phyloP scores from a whole-genome alignment of 139 green algal species.

The Trebouxia sp. region DNA sequence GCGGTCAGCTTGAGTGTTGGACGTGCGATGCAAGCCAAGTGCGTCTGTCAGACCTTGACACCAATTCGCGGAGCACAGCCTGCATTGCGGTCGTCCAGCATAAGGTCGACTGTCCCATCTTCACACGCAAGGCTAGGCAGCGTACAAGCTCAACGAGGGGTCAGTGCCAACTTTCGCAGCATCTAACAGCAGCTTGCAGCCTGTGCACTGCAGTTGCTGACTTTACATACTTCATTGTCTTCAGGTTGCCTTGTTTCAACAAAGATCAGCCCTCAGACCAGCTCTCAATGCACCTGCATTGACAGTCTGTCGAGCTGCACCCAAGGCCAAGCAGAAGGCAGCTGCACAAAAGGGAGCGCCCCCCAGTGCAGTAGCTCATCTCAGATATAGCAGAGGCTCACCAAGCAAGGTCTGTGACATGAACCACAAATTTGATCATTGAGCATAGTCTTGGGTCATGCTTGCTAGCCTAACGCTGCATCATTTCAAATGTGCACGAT shows the following conservation, averaged over 20 bases:
- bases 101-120: background rate
- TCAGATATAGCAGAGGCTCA: slow-evolving; percentile 17
- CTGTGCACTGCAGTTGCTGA: too few relatives aligned
- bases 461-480: background rate
- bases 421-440: background rate
- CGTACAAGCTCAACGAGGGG: background rate
- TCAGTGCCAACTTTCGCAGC: too few relatives aligned
- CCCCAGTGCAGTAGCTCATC: background rate
- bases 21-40: slow-evolving; percentile 3
- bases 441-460: background rate
- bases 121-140: background rate
- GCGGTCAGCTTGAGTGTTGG: too few relatives aligned
- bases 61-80: too few relatives aligned
- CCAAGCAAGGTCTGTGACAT: slow-evolving; percentile 11
- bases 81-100: too few relatives aligned
- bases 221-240: too few relatives aligned
- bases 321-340: background rate
- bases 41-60: background rate
- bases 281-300: background rate
- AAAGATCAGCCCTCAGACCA: background rate
- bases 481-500: background rate
- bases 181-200: too few relatives aligned
- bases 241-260: background rate
- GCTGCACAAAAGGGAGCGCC: background rate
- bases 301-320: slow-evolving; percentile 10